A percentile compares a stretch with the other conserved stretches of the same genome.
phyloP scores from a whole-genome alignment of 179 eudicot genomes.

The Spinacia oleracea region DNA sequence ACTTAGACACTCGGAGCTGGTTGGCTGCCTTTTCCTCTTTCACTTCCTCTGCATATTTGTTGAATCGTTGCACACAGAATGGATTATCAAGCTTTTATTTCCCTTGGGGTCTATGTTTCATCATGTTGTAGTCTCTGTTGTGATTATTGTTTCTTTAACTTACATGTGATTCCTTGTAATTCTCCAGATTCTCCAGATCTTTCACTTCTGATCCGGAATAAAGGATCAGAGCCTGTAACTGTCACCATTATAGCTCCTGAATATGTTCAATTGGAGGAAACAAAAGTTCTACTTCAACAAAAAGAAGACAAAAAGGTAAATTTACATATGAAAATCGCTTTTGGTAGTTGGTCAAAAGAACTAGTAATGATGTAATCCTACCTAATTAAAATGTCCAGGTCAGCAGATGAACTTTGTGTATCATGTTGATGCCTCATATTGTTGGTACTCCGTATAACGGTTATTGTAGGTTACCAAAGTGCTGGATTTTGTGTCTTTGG shows the following conservation, averaged over 20 bases:
- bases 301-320: constrained; percentile 66
- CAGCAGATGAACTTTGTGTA: neutral
- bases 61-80: neutral
- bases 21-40: neutral
- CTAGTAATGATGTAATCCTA: neutral
- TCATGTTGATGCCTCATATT: neutral
- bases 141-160: neutral
- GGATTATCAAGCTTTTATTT: neutral
- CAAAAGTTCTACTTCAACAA: constrained; percentile 49
- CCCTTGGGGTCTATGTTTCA: neutral
- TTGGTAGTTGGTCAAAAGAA: neutral
- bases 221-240: constrained; percentile 48
- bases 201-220: constrained; percentile 76
- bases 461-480: neutral
- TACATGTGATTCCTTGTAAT: neutral
- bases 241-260: constrained; percentile 60
- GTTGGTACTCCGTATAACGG: neutral
- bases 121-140: neutral
- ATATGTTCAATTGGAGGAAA: constrained; percentile 63
- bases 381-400: constrained; percentile 4
- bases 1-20: neutral
- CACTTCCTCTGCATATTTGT: neutral
- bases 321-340: neutral
- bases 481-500: neutral
- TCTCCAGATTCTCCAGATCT: constrained; percentile 77